Conservation (phyloP, 768 basidiomycete species). For the Tephrocybe sp. region DNA sequence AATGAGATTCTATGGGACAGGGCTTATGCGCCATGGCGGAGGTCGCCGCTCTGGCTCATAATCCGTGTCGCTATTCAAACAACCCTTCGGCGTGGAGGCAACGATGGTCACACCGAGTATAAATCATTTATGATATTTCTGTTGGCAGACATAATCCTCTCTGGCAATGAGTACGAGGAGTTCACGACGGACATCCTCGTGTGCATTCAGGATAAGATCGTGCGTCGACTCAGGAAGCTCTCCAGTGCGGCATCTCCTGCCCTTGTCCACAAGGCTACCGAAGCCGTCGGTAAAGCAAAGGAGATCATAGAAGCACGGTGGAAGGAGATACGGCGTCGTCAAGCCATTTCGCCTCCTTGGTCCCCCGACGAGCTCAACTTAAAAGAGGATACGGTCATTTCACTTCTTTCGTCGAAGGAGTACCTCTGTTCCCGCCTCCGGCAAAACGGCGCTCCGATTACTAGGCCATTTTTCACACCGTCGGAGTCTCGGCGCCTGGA, state of each 20-base stretch:
- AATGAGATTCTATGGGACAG: conserved; percentile 47
- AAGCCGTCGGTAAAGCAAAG: conserved; percentile 18
- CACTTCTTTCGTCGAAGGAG: conserved; percentile 26
- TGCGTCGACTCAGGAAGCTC: conserved; percentile 38
- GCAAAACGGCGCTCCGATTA: too few species aligned
- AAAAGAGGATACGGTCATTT: conserved; percentile 28
- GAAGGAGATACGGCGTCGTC: conserved; percentile 25
- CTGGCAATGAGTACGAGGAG: conserved; percentile 15
- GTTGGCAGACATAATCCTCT: conserved; percentile 26
- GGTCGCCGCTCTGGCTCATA: conserved; percentile 51
- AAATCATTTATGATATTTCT: conserved; percentile 49
- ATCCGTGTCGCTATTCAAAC: conserved; percentile 47
- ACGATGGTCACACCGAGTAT: conserved; percentile 27
- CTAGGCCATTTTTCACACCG: conserved; percentile 16
- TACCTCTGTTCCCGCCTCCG: conserved; percentile 23
- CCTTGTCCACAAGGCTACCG: conserved; percentile 19
- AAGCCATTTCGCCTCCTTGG: conserved; percentile 25
- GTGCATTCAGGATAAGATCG: conserved; percentile 35
- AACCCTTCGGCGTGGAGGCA: conserved; percentile 19
- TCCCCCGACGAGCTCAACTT: conserved; percentile 24
- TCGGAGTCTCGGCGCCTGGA: conserved; percentile 18
- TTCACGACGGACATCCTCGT: conserved; percentile 36
- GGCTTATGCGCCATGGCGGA: conserved; percentile 43
- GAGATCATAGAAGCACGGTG: conserved; percentile 32
- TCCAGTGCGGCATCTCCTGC: conserved; percentile 19